Evolutionary conservation across 169 alveolate genomes (phyloP), one percentile per base, ranked within the genome.

Genomic region (Plasmodium cynomolgi): DNA sequence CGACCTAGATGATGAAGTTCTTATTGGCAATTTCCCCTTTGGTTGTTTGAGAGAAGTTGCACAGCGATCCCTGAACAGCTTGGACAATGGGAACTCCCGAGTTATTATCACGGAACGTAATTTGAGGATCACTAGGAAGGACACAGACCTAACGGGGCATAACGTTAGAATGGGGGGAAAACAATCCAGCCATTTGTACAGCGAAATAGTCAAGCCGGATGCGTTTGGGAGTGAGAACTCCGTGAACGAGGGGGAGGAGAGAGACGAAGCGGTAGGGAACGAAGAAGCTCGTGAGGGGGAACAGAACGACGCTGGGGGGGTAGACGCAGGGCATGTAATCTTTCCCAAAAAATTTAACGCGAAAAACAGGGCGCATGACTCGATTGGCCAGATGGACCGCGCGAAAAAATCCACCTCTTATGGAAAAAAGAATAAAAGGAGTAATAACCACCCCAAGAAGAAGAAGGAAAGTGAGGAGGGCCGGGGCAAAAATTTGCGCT

Each of bases 111-210:
- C 34, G 29, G 39, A 80, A 13, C 15, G 31, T 2, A 80, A 80
- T 23, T 17, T 82, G 39, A 29, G 31, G 31, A 82, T 39, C 68
- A 56, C 17, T 15, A 31, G 23, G 71, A 82, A 73, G 71, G 77
- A 71, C 13, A 26, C 83, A 34, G 34, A 31, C 31, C 7, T 68
- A 20, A 13, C 2, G 26, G 54, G 44, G 41, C 23, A 84, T 37
- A 71, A 71, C 75, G 26, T 23, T 62, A 37, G 47, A 34, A 68
- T 13, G 5, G 34, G 20, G 26, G 33, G 29, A 34, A 84, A 84
- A 84, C 72, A 39, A 13, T n/a, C 84, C 13, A 84, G 92, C 26
- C 92, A 84, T 26, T 71, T 84, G 74, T 84, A 84, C 50, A 84
- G 29, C 56, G 92, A 84, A 84, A 84, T 71, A 26, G 83, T 44